phyloP scores from a whole-genome alignment of 148 eudicot species.

The Fallopia convolvulus region DNA sequence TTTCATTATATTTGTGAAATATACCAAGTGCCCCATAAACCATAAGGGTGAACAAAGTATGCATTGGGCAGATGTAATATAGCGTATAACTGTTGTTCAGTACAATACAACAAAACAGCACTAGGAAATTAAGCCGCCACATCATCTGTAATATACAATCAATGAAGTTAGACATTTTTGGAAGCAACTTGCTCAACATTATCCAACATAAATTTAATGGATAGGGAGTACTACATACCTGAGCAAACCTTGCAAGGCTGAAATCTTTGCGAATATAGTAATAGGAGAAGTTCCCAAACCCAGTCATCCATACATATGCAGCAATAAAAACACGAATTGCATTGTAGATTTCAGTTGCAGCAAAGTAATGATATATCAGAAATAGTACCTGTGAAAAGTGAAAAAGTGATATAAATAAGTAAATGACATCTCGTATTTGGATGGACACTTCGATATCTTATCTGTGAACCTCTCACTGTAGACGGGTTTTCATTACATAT shows the following conservation, averaged over 20 bases:
- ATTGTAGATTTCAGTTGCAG: constrained; percentile 86
- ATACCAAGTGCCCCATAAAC: constrained; percentile 95
- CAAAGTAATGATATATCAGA: constrained; percentile 93
- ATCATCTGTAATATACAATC: constrained; percentile 60
- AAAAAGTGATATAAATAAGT: not conserved
- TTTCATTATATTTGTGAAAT: constrained; percentile 68
- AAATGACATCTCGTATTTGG: not conserved
- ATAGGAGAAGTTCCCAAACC: constrained; percentile 96
- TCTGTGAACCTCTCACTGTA: not conserved
- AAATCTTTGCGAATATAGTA: constrained; percentile 92
- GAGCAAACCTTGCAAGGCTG: constrained; percentile 85
- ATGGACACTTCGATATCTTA: not conserved
- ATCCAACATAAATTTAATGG: not conserved
- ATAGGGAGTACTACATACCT: constrained; percentile 35
- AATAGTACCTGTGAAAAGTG: constrained; percentile 55
- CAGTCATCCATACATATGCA: constrained; percentile 98
- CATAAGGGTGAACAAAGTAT: constrained; percentile 97
- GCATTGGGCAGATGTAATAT: constrained; percentile 98
- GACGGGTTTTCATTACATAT: not conserved
- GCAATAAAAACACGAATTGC: constrained; percentile 91
- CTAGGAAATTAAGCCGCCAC: constrained; percentile 99
- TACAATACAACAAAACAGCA: constrained; percentile 64
- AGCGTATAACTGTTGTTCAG: constrained; percentile 75
- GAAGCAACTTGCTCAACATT: constrained; percentile 10
- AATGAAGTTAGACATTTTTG: constrained; percentile 15